Evolutionary conservation across 1,284 basidiomycete species (phyloP).

Genomic region (Pseudozyma thailandica): DNA sequence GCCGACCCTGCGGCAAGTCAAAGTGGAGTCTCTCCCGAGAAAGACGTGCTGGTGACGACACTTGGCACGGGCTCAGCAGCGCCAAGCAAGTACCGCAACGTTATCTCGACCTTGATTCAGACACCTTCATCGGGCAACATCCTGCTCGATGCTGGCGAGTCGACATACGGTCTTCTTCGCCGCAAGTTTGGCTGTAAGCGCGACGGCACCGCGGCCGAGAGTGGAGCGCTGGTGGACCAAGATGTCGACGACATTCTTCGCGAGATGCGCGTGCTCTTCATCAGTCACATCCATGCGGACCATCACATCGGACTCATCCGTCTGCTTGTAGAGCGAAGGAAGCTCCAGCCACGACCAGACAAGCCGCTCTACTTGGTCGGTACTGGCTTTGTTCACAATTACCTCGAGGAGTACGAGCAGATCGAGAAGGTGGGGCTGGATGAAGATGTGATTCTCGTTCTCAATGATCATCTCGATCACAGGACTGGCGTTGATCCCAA

Average conservation of each 20-base stretch:
- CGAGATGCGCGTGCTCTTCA: conserved; percentile 81
- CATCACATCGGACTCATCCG: conserved; percentile 87
- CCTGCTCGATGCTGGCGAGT: conserved; percentile 90
- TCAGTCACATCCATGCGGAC: conserved; percentile 92
- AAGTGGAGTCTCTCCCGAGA: conserved; percentile 5
- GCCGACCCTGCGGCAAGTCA: not conserved
- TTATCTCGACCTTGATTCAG: conserved; percentile 62
- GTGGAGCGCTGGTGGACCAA: conserved; percentile 14
- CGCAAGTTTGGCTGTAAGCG: conserved; percentile 76
- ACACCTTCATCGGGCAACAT: conserved; percentile 69
- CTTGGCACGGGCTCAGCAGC: conserved; percentile 89
- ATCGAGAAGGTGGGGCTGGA: conserved; percentile 77
- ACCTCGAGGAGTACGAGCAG: conserved; percentile 76
- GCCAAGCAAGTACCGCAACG: conserved; percentile 72
- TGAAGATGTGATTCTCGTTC: conserved; percentile 69
- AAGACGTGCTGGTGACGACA: conserved; percentile 77
- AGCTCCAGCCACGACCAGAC: conserved; percentile 70
- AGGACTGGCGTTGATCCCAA: conserved; percentile 46
- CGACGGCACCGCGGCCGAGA: conserved; percentile 28
- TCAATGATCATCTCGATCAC: conserved; percentile 52
- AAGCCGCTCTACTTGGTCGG: conserved; percentile 77
- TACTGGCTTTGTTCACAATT: conserved; percentile 73
- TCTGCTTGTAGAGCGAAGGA: conserved; percentile 78
- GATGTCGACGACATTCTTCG: conserved; percentile 70
- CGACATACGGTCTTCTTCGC: conserved; percentile 86